Conservation (phyloP, 2,329 filamentous ascomycete genomes). For the Colletotrichum destructivum region DNA sequence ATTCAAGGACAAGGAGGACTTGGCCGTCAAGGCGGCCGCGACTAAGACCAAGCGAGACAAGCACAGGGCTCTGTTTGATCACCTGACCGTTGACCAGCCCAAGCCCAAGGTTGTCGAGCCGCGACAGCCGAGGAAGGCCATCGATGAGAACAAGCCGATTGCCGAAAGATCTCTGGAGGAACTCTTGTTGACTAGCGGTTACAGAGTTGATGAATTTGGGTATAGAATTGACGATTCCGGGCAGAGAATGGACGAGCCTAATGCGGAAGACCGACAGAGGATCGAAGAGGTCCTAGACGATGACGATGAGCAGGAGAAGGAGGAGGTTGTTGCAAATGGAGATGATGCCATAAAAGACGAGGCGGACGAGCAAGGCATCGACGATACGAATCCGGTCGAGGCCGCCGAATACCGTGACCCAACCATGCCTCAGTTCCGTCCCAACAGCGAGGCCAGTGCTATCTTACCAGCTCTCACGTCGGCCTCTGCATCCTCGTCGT, state of each 20-base stretch:
- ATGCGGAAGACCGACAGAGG: slow-evolving; percentile 30
- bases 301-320: slow-evolving; percentile 36
- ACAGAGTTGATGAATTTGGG: slow-evolving; percentile 53
- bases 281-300: slow-evolving; percentile 40
- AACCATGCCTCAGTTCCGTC: slow-evolving; percentile 78
- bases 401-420: slow-evolving; percentile 64
- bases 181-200: slow-evolving; percentile 62
- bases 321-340: slow-evolving; percentile 29
- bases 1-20: slow-evolving; percentile 85
- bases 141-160: slow-evolving; percentile 44
- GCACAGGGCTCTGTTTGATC: slow-evolving; percentile 65
- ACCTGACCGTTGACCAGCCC: slow-evolving; percentile 42
- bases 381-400: slow-evolving; percentile 40
- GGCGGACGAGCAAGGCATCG: slow-evolving; percentile 31
- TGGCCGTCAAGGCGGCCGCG: slow-evolving; percentile 77
- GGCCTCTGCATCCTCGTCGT: slow-evolving; percentile 11
- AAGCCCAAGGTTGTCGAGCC: slow-evolving; percentile 32
- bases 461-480: slow-evolving; percentile 2
- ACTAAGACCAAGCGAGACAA: slow-evolving; percentile 74
- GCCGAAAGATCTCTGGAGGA: slow-evolving; percentile 55
- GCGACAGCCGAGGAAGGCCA: slow-evolving; percentile 42
- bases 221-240: slow-evolving; percentile 48
- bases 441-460: slow-evolving; percentile 60
- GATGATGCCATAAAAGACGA: slow-evolving; percentile 34
- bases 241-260: slow-evolving; percentile 47